These are phyloP conservation scores for Debaryomycetaceae sp. DNA, from an alignment of 1,139 yeast genomes.

Conservation along the genomic window DNA sequence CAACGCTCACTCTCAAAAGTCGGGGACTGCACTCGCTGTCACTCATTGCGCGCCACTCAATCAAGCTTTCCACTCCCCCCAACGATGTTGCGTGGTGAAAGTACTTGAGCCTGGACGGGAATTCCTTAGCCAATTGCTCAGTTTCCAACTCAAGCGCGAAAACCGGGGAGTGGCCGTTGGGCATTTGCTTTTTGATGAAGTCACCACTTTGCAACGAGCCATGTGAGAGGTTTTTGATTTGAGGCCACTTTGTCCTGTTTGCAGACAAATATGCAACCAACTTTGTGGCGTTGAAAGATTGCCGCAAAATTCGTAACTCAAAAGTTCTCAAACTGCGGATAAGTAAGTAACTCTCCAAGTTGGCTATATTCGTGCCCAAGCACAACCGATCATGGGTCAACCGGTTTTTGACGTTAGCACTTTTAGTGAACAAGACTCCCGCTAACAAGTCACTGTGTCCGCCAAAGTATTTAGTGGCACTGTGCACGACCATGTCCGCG, in stretches of 20 bases:
- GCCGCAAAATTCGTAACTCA: conserved; percentile 64
- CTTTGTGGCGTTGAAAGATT: conserved; percentile 58
- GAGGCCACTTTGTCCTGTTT: conserved; percentile 44
- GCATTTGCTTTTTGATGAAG: conserved; percentile 61
- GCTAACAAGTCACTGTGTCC: conserved; percentile 92
- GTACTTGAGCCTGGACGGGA: conserved; percentile 65
- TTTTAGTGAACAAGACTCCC: conserved; percentile 68
- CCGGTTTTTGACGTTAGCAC: conserved; percentile 35
- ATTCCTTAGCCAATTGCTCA: conserved; percentile 51
- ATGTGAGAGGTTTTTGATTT: conserved; percentile 53
- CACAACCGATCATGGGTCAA: conserved; percentile 59
- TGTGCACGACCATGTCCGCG: conserved; percentile 81
- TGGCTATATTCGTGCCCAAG: conserved; percentile 76
- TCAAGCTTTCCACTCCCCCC: conserved; percentile 89
- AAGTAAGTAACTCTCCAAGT: conserved; percentile 69
- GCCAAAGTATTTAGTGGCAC: conserved; percentile 88
- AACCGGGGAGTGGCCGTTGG: conserved; percentile 69
- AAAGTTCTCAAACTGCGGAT: conserved; percentile 77
- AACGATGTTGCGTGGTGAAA: conserved; percentile 90
- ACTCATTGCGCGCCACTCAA: conserved; percentile 85
- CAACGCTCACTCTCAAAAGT: conserved; percentile 70
- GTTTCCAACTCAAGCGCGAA: conserved; percentile 57
- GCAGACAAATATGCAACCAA: conserved; percentile 57
- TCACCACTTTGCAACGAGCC: conserved; percentile 69
- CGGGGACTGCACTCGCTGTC: conserved; percentile 54